phyloP scores from a whole-genome alignment of 352 stramenopile genomes.

The Blastocystis sp. region DNA sequence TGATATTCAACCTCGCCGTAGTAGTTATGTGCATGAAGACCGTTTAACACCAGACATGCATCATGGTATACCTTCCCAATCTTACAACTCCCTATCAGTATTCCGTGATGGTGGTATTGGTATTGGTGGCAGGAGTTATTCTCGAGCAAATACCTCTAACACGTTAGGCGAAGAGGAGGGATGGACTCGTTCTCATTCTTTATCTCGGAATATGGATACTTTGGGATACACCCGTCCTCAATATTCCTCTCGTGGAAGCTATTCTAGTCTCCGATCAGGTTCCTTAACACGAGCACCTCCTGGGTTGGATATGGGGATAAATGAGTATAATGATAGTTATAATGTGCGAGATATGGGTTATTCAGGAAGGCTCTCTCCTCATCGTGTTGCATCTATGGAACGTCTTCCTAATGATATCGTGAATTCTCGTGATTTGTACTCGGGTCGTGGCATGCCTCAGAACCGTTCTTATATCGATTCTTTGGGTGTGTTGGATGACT shows the following conservation, averaged over 20 bases:
- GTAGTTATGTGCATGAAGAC: not conserved
- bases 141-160: not conserved
- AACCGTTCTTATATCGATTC: constrained; percentile 53
- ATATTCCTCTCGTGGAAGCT: not conserved
- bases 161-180: not conserved
- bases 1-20: not conserved
- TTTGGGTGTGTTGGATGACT: constrained; percentile 6
- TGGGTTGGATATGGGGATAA: not conserved
- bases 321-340: not conserved
- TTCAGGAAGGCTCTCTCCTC: not conserved
- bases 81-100: not conserved
- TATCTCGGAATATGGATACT: constrained; percentile 46
- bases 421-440: not conserved
- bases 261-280: not conserved
- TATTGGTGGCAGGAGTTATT: constrained; percentile 1
- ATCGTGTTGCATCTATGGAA: constrained; percentile 12
- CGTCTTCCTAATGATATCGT: not conserved
- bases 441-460: not conserved
- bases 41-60: not conserved
- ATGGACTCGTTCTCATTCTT: constrained; percentile 28
- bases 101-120: constrained; percentile 46
- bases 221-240: not conserved
- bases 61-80: not conserved
- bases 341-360: not conserved
- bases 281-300: not conserved